Evolutionary conservation across 768 basidiomycete genomes (phyloP).

Genomic region (Tricholoma furcatifolium): DNA sequence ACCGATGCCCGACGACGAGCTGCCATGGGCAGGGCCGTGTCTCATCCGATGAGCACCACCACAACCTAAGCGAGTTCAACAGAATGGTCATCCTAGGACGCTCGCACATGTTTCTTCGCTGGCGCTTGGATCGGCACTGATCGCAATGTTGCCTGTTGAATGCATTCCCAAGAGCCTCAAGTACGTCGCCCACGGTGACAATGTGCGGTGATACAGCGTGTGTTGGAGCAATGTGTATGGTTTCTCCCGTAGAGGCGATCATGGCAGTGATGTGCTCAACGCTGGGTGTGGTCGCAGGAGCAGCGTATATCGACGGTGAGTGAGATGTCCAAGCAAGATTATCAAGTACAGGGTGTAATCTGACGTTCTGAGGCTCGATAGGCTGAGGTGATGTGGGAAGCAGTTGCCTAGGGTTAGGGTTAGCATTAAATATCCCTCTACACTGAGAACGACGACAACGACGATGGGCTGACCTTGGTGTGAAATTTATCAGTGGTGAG

Average conservation of each 20-base stretch:
- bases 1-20: slow-evolving; percentile 4
- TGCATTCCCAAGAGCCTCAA: slow-evolving; percentile 1
- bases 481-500: neutral
- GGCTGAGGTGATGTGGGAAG: neutral
- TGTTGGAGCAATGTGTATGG: slow-evolving; percentile 3
- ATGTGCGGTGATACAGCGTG: neutral
- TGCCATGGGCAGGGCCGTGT: slow-evolving; percentile 8
- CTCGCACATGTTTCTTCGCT: neutral
- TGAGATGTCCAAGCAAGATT: neutral
- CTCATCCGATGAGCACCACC: slow-evolving; percentile 6
- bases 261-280: slow-evolving; percentile 7
- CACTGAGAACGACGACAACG: neutral
- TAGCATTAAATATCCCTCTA: neutral
- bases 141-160: neutral
- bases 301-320: neutral
- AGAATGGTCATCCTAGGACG: neutral
- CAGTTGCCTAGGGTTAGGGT: slow-evolving; percentile 1
- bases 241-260: neutral
- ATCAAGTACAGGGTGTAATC: slow-evolving; percentile 1
- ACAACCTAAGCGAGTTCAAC: neutral
- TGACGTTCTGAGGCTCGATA: neutral
- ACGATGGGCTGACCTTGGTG: neutral
- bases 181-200: slow-evolving; percentile 11
- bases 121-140: neutral
- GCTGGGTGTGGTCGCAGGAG: slow-evolving; percentile 8